phyloP scores from a whole-genome alignment of 2,329 filamentous ascomycete genomes.

The Alternaria ethzedia region DNA sequence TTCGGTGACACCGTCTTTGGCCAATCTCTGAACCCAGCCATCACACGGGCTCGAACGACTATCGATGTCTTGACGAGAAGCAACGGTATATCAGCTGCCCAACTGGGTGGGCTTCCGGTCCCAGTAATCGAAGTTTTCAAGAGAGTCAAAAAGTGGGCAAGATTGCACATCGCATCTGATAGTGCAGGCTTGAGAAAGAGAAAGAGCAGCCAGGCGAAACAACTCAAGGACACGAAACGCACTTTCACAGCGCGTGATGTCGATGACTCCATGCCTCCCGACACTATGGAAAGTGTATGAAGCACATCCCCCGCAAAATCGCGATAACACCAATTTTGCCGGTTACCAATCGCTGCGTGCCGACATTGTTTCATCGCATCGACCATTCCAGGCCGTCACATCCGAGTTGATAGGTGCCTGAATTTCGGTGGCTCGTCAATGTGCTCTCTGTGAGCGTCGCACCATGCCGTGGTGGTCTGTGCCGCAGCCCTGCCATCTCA shows the following conservation, averaged over 20 bases:
- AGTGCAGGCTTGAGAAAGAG: conserved; percentile 23
- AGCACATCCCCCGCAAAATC: background rate
- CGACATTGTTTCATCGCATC: background rate
- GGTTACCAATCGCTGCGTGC: conserved; percentile 6
- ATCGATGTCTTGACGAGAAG: conserved; percentile 70
- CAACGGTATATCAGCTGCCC: conserved; percentile 58
- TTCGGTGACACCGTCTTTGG: conserved; percentile 83
- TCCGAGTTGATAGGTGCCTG: conserved; percentile 15
- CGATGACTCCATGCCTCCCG: conserved; percentile 38
- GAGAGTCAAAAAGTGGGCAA: conserved; percentile 76
- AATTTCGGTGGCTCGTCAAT: conserved; percentile 31
- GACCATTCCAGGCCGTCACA: background rate
- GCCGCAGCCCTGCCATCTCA: conserved; percentile 31
- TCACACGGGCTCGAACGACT: conserved; percentile 70
- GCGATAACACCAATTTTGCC: background rate
- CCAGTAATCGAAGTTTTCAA: conserved; percentile 68
- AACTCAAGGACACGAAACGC: conserved; percentile 18
- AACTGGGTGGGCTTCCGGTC: conserved; percentile 46
- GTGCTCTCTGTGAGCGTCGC: conserved; percentile 15
- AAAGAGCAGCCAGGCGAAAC: conserved; percentile 15
- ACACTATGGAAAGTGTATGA: conserved; percentile 38
- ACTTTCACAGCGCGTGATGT: conserved; percentile 2
- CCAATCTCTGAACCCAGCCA: conserved; percentile 74
- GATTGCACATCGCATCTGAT: conserved; percentile 66
- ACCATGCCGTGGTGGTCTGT: conserved; percentile 31